Percentiles rank a stretch among this genome's conserved stretches.
These are phyloP conservation scores for Ascochyta lentis DNA, from an alignment of 2,329 filamentous ascomycete genomes.

Conservation along the genomic window DNA sequence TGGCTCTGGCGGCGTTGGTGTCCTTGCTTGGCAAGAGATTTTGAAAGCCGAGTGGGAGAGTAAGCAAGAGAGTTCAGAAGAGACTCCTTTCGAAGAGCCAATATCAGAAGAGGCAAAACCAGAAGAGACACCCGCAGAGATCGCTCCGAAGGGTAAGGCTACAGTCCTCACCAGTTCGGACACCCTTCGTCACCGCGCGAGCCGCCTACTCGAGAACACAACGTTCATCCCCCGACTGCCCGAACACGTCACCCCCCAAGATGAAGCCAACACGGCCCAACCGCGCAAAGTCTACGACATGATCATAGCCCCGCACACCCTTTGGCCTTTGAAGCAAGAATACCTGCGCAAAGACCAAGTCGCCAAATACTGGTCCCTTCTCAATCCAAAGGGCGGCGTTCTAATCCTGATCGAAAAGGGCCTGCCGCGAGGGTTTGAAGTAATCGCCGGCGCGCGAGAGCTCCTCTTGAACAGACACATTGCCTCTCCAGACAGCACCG, in stretches of 20 bases:
- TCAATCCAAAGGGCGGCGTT: slow-evolving; percentile 84
- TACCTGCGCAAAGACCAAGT: slow-evolving; percentile 79
- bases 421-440: slow-evolving; percentile 88
- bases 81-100: slow-evolving; percentile 15
- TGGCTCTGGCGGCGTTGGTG: slow-evolving; percentile 74
- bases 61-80: slow-evolving; percentile 56
- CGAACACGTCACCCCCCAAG: slow-evolving; percentile 75
- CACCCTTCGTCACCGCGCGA: slow-evolving; percentile 75
- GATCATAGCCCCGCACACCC: slow-evolving; percentile 84
- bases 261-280: slow-evolving; percentile 43
- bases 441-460: slow-evolving; percentile 82
- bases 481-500: slow-evolving; percentile 62
- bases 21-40: slow-evolving; percentile 79
- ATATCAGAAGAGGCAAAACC: slow-evolving; percentile 23
- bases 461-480: slow-evolving; percentile 80
- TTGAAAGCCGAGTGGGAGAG: slow-evolving; percentile 81
- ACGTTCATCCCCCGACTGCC: slow-evolving; percentile 92
- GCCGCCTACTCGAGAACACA: slow-evolving; percentile 81
- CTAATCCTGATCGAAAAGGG: slow-evolving; percentile 91
- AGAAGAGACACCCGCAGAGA: slow-evolving; percentile 22
- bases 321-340: slow-evolving; percentile 78
- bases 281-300: slow-evolving; percentile 82
- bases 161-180: slow-evolving; percentile 82
- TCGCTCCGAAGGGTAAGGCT: slow-evolving; percentile 70
- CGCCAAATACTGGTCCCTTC: slow-evolving; percentile 86